A percentile compares a stretch with the other conserved stretches of the same genome.
These are phyloP conservation scores for Boletus rubescentipes DNA, from an alignment of 768 basidiomycete genomes.

Conservation along the genomic window DNA sequence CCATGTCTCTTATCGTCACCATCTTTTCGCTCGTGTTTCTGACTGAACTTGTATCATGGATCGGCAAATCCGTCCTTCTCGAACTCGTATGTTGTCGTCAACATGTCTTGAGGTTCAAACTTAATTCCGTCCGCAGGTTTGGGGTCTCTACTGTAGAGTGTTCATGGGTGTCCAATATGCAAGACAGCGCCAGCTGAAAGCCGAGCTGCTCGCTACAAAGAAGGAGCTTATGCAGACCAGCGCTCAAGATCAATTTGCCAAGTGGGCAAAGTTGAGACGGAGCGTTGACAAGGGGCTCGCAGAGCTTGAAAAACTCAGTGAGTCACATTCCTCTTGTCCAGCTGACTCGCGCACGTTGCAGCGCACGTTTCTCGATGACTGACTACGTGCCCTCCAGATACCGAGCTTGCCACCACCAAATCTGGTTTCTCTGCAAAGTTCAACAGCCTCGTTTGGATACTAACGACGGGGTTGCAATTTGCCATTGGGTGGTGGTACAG, in stretches of 20 bases:
- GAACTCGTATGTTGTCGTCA: constrained; percentile 60
- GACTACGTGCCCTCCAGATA: constrained; percentile 48
- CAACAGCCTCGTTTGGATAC: constrained; percentile 69
- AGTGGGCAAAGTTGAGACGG: constrained; percentile 93
- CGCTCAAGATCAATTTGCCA: constrained; percentile 96
- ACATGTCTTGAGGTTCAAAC: constrained; percentile 2
- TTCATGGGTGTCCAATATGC: constrained; percentile 56
- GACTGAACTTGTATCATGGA: constrained; percentile 84
- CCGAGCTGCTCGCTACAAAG: constrained; percentile 76
- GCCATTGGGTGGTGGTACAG: constrained; percentile 90
- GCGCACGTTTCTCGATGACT: background rate
- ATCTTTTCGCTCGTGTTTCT: constrained; percentile 82
- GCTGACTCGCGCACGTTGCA: background rate
- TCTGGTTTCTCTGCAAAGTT: constrained; percentile 69
- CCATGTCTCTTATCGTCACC: constrained; percentile 77
- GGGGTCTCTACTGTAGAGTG: constrained; percentile 64
- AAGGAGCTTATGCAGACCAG: constrained; percentile 86
- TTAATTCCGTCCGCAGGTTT: constrained; percentile 51
- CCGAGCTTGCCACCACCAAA: constrained; percentile 58
- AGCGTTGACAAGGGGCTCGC: constrained; percentile 89
- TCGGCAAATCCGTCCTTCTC: constrained; percentile 81
- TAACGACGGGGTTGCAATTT: constrained; percentile 87
- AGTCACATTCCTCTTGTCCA: constrained; percentile 29
- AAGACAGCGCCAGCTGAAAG: constrained; percentile 71
- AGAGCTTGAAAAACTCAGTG: constrained; percentile 92